A percentile compares a stretch with the other conserved stretches of the same genome.
These are phyloP conservation scores for Diutina catenulata DNA, from an alignment of 1,139 yeast genomes.

Conservation along the genomic window DNA sequence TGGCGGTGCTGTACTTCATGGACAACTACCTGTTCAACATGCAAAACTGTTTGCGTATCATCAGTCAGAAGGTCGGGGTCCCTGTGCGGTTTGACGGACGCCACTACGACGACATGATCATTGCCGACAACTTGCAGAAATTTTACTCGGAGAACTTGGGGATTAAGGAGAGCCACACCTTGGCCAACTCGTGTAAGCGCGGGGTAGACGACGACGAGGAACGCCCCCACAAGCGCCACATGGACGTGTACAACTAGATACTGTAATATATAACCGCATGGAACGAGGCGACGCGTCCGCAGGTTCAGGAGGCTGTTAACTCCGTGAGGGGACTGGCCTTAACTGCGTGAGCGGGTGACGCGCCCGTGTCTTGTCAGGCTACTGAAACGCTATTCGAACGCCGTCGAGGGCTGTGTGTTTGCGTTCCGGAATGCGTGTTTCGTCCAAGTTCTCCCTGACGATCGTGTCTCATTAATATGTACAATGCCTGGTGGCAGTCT, in stretches of 20 bases:
- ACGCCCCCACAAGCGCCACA: not conserved
- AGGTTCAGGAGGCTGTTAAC: too few relatives aligned
- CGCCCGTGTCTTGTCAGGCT: too few relatives aligned
- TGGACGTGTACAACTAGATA: conserved; percentile 2
- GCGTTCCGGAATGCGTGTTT: too few relatives aligned
- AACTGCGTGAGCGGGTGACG: too few relatives aligned
- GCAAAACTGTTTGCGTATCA: conserved; percentile 10
- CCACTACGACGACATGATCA: conserved; percentile 30
- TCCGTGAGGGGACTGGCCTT: too few relatives aligned
- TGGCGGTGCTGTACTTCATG: conserved; percentile 30
- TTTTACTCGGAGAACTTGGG: conserved; percentile 23
- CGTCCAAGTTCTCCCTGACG: too few relatives aligned
- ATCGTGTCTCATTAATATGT: too few relatives aligned
- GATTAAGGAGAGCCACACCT: conserved; percentile 13
- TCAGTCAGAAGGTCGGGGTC: conserved; percentile 12
- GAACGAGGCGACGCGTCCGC: too few relatives aligned
- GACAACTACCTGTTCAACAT: conserved; percentile 29
- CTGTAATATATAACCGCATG: too few relatives aligned
- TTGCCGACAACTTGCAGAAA: conserved; percentile 29
- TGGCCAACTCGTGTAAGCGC: not conserved
- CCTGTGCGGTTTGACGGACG: conserved; percentile 18
- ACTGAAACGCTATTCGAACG: too few relatives aligned
- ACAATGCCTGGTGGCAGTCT: too few relatives aligned
- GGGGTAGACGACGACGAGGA: not conserved
- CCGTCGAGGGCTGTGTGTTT: too few relatives aligned